A percentile compares a stretch with the other conserved stretches of the same genome.
phyloP scores from a whole-genome alignment of 2,329 filamentous ascomycete genomes.

The Colletotrichum incanum region DNA sequence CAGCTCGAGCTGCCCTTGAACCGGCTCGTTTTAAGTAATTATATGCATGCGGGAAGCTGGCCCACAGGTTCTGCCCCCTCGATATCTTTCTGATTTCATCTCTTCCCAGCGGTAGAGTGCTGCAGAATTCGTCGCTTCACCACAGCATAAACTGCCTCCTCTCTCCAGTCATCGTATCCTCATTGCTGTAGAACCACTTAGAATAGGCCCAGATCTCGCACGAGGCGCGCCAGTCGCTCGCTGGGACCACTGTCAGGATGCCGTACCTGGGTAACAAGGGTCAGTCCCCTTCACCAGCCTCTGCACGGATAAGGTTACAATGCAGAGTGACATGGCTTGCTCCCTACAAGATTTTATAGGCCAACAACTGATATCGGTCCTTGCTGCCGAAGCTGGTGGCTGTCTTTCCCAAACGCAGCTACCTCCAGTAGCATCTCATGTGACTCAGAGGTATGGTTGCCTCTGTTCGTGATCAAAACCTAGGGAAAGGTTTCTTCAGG shows the following conservation, averaged over 20 bases:
- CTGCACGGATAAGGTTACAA: neutral
- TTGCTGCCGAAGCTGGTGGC: conserved; percentile 1
- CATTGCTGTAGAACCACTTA: conserved; percentile 13
- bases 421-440: neutral
- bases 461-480: neutral
- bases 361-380: neutral
- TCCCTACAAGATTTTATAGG: neutral
- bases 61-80: neutral
- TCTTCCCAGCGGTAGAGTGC: conserved; percentile 3
- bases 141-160: neutral
- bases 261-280: neutral
- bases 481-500: neutral
- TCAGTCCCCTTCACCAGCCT: neutral
- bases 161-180: neutral
- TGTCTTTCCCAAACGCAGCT: neutral
- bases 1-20: neutral
- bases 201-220: conserved; percentile 7
- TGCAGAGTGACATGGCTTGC: conserved; percentile 25
- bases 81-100: neutral
- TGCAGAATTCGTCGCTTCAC: neutral
- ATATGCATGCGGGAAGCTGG: conserved; percentile 14
- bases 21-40: neutral
- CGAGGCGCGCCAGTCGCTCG: neutral
- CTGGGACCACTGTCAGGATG: neutral
- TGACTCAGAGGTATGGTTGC: neutral